These are phyloP conservation scores for Rhypophila decipiens DNA, from an alignment of 495 filamentous ascomycete species.

Conservation along the genomic window DNA sequence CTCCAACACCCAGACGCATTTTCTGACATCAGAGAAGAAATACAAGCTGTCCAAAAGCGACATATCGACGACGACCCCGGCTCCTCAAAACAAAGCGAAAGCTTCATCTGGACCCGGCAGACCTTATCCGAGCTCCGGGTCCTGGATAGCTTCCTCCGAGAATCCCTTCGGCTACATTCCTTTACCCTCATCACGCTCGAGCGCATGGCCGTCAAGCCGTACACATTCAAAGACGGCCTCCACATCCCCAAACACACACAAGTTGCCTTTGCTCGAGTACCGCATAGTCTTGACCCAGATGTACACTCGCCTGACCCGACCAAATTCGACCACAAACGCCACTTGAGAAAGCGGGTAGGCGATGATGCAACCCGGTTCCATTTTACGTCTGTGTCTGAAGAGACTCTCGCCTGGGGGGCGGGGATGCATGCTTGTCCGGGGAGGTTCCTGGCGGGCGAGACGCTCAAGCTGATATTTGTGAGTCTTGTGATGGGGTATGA, in stretches of 20 bases:
- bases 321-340: conserved; percentile 1
- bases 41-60: not conserved
- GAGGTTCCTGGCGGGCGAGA: not conserved
- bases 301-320: not conserved
- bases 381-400: not conserved
- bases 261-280: not conserved
- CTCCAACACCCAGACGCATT: not conserved
- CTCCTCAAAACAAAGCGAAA: too few relatives aligned
- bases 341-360: not conserved
- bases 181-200: not conserved
- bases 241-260: not conserved
- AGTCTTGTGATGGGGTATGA: not conserved
- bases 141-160: not conserved
- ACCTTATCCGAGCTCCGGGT: not conserved
- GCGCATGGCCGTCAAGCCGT: not conserved
- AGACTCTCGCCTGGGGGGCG: not conserved
- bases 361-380: not conserved
- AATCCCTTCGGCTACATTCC: not conserved
- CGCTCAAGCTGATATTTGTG: conserved; percentile 1
- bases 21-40: not conserved
- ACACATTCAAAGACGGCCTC: not conserved
- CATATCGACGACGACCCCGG: too few relatives aligned
- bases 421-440: not conserved
- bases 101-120: not conserved
- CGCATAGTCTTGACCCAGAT: not conserved